phyloP scores from a whole-genome alignment of 2,329 filamentous ascomycete genomes.

The Microdochium trichocladiopsis region DNA sequence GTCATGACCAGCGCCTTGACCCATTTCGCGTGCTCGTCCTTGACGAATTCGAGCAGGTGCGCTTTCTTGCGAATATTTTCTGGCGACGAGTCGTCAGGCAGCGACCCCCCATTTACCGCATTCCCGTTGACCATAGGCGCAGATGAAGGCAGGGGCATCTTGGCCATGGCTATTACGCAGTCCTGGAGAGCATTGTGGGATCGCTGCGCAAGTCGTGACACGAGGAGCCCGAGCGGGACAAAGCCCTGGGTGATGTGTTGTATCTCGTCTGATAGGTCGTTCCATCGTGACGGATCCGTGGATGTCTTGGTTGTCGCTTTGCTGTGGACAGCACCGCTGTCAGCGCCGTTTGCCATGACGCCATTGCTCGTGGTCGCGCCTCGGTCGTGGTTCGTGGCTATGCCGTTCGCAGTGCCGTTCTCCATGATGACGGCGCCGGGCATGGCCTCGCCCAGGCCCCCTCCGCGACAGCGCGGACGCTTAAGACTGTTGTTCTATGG shows the following conservation, averaged over 20 bases:
- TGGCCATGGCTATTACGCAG: constrained; percentile 62
- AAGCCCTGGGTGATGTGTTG: constrained; percentile 70
- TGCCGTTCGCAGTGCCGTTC: constrained; percentile 43
- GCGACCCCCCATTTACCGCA: constrained; percentile 25
- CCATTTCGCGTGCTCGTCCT: constrained; percentile 77
- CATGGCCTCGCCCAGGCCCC: constrained; percentile 24
- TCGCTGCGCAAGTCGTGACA: constrained; percentile 74
- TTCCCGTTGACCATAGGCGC: constrained; percentile 46
- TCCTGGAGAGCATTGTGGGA: constrained; percentile 73
- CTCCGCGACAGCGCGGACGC: neutral
- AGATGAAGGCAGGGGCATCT: constrained; percentile 48
- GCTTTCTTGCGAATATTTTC: constrained; percentile 73
- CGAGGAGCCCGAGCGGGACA: constrained; percentile 65
- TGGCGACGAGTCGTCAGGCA: constrained; percentile 47
- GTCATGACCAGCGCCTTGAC: constrained; percentile 87
- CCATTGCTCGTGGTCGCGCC: constrained; percentile 36
- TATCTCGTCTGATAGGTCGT: constrained; percentile 55
- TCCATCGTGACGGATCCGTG: constrained; percentile 32
- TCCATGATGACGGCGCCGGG: constrained; percentile 49
- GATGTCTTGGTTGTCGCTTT: constrained; percentile 18
- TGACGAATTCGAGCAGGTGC: constrained; percentile 67
- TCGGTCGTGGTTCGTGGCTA: constrained; percentile 50
- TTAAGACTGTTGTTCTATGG: neutral
- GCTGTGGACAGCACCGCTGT: constrained; percentile 11
- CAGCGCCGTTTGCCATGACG: constrained; percentile 18